phyloP scores from a whole-genome alignment of 495 filamentous ascomycete species.

The Neurospora sp. region DNA sequence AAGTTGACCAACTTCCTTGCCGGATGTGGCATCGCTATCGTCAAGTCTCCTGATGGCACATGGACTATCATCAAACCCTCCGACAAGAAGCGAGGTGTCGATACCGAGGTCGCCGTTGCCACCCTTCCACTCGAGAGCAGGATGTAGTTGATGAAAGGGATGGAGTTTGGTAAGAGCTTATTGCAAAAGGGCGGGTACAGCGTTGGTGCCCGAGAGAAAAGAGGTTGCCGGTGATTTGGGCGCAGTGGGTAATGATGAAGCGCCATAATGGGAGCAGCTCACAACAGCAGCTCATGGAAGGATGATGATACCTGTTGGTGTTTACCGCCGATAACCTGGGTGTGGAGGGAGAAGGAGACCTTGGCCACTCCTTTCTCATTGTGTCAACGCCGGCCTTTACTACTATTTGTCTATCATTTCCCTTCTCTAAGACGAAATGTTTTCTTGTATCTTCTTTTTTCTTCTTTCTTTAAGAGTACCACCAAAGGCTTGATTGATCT shows the following conservation, averaged over 20 bases:
- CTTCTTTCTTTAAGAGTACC: neutral
- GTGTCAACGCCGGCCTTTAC: neutral
- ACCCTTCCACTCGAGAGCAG: conserved; percentile 6
- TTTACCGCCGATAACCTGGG: neutral
- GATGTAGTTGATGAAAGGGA: neutral
- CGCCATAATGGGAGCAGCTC: neutral
- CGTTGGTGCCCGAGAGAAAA: conserved; percentile 45
- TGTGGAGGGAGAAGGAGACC: neutral
- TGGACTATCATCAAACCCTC: conserved; percentile 25
- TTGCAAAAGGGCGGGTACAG: conserved; percentile 26
- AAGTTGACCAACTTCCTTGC: conserved; percentile 23
- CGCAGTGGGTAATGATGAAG: neutral
- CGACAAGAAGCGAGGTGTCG: conserved; percentile 9
- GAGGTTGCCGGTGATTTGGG: conserved; percentile 6
- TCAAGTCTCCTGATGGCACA: conserved; percentile 26
- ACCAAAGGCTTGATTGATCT: conserved; percentile 13
- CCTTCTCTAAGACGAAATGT: neutral
- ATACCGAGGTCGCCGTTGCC: neutral
- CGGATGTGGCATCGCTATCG: conserved; percentile 29
- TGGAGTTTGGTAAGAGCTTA: neutral
- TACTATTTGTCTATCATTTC: neutral
- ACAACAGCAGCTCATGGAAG: neutral
- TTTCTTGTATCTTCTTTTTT: conserved; percentile 1
- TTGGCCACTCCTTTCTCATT: neutral
- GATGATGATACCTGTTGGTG: neutral